These are phyloP conservation scores for Detonula confervacea DNA, from an alignment of 352 stramenopile genomes.

Conservation along the genomic window DNA sequence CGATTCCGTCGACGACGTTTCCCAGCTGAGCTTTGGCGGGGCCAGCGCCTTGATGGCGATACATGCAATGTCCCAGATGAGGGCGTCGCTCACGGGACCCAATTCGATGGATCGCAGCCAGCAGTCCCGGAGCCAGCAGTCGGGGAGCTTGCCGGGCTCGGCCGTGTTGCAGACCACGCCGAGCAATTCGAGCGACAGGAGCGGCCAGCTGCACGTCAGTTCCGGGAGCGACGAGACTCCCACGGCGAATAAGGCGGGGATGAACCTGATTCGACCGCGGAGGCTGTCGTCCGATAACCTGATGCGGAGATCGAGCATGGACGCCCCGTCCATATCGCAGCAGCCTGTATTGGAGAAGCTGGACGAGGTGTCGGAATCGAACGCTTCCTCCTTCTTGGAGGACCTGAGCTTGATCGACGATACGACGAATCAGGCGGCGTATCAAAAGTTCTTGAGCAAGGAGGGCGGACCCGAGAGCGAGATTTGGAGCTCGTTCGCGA, in stretches of 20 bases:
- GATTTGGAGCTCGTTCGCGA: conserved; percentile 10
- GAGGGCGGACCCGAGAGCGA: too few relatives aligned
- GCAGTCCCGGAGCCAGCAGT: too few relatives aligned
- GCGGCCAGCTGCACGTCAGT: too few relatives aligned
- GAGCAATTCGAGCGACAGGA: too few relatives aligned
- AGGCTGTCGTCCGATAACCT: neutral
- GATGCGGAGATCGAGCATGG: neutral
- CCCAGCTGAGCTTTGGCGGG: conserved; percentile 59
- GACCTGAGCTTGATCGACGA: conserved; percentile 30
- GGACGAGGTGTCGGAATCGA: conserved; percentile 48
- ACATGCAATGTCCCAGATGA: conserved; percentile 10
- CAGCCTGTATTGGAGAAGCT: conserved; percentile 33
- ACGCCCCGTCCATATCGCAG: neutral
- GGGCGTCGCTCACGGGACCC: too few relatives aligned
- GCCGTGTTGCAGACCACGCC: too few relatives aligned
- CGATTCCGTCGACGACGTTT: too few relatives aligned
- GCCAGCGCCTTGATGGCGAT: conserved; percentile 49
- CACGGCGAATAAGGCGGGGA: too few relatives aligned
- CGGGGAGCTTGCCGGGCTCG: too few relatives aligned
- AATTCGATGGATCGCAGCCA: too few relatives aligned
- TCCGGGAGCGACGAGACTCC: too few relatives aligned
- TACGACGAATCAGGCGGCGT: conserved; percentile 13
- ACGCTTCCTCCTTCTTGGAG: conserved; percentile 46
- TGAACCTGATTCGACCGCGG: too few relatives aligned
- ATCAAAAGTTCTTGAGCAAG: conserved; percentile 43